These are phyloP conservation scores for Zea luxurians DNA, from an alignment of 176 grass and related monocot genomes.

Conservation along the genomic window DNA sequence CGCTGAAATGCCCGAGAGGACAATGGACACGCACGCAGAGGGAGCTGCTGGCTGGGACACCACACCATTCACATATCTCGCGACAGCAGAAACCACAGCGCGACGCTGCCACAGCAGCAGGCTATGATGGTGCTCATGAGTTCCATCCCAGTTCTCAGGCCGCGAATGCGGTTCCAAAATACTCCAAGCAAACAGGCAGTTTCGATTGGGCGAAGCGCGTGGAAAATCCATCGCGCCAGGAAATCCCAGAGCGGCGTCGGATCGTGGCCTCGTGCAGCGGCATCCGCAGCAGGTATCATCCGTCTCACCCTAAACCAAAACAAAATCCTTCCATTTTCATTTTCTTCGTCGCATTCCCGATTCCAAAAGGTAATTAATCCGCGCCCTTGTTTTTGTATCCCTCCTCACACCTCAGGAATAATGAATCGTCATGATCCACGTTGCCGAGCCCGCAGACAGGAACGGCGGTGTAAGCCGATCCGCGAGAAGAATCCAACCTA, in stretches of 20 bases:
- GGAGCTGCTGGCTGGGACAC: not conserved
- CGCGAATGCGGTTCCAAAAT: not conserved
- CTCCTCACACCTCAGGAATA: not conserved
- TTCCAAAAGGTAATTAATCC: conserved; percentile 9
- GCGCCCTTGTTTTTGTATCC: not conserved
- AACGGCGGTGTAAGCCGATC: not conserved
- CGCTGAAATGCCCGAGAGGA: not conserved
- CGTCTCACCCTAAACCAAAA: not conserved
- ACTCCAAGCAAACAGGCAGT: not conserved
- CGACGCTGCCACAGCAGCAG: not conserved
- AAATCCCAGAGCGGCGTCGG: not conserved
- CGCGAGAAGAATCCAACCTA: not conserved
- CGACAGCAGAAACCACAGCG: not conserved
- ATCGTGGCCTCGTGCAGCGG: conserved; percentile 12
- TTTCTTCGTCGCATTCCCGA: not conserved
- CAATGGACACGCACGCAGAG: not conserved
- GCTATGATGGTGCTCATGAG: not conserved
- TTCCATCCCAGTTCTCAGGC: not conserved
- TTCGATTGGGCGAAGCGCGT: not conserved
- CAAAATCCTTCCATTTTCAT: not conserved
- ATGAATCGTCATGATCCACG: not conserved
- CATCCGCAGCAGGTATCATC: conserved; percentile 12
- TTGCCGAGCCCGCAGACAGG: not conserved
- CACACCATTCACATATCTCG: no score
- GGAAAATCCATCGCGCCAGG: not conserved